Conservation (phyloP, 306 rosid species). For the Casuarina cunninghamiana region DNA sequence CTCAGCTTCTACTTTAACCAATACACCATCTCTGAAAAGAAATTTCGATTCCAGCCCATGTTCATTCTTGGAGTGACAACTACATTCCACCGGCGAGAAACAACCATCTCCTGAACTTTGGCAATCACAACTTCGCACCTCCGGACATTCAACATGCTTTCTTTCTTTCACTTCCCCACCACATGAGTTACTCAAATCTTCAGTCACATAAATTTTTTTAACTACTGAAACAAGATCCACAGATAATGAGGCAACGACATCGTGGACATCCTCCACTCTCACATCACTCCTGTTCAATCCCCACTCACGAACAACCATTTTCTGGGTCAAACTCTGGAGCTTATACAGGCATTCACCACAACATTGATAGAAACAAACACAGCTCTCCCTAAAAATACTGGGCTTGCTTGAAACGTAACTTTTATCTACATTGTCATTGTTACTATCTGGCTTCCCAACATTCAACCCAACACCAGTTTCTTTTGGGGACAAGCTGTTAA, state of each 20-base stretch:
- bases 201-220: conserved; percentile 40
- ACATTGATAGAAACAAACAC: conserved; percentile 65
- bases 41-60: conserved; percentile 48
- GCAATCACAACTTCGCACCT: conserved; percentile 36
- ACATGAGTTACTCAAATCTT: conserved; percentile 28
- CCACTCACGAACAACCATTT: conserved; percentile 44
- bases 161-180: conserved; percentile 28
- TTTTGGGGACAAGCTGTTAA: conserved; percentile 11
- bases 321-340: conserved; percentile 43
- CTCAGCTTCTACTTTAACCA: conserved; percentile 54
- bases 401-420: conserved; percentile 35
- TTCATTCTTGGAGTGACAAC: conserved; percentile 48
- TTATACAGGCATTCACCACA: conserved; percentile 61
- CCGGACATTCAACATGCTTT: conserved; percentile 27
- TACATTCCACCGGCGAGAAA: conserved; percentile 54
- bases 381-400: conserved; percentile 30
- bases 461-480: conserved; percentile 30
- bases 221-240: conserved; percentile 70
- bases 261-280: conserved; percentile 79
- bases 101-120: conserved; percentile 24
- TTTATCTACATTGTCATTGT: conserved; percentile 25
- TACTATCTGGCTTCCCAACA: conserved; percentile 29
- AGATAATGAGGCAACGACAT: conserved; percentile 63
- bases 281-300: conserved; percentile 32
- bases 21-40: conserved; percentile 82